Percentiles rank a stretch among this genome's conserved stretches.
Conservation (phyloP, 2,329 filamentous ascomycete species). For the Furcasterigmium sp. region DNA sequence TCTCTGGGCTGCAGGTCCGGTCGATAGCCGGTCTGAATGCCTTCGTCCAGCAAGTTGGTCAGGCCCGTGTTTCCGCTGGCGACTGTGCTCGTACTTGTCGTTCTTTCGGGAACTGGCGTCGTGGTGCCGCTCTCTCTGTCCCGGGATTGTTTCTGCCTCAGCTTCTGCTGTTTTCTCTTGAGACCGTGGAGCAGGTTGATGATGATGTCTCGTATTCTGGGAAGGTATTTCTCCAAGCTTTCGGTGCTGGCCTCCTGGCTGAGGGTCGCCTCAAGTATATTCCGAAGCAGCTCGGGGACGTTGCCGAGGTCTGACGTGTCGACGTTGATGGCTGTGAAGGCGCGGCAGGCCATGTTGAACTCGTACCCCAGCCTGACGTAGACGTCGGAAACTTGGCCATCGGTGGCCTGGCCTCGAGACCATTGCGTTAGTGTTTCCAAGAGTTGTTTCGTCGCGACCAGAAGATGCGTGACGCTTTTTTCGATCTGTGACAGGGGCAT, state of each 20-base stretch:
- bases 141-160: slow-evolving; percentile 59
- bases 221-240: slow-evolving; percentile 89
- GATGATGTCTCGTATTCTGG: slow-evolving; percentile 94
- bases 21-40: slow-evolving; percentile 48
- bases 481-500: slow-evolving; percentile 90
- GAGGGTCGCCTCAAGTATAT: slow-evolving; percentile 89
- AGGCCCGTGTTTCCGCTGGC: slow-evolving; percentile 53
- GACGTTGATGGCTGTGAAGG: slow-evolving; percentile 94
- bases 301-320: slow-evolving; percentile 92
- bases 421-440: slow-evolving; percentile 96
- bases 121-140: slow-evolving; percentile 46
- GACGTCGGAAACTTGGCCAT: slow-evolving; percentile 94
- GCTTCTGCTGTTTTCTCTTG: slow-evolving; percentile 92
- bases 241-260: slow-evolving; percentile 94
- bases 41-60: slow-evolving; percentile 55
- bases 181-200: slow-evolving; percentile 94
- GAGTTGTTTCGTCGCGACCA: slow-evolving; percentile 96
- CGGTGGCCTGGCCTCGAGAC: slow-evolving; percentile 87
- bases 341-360: slow-evolving; percentile 97
- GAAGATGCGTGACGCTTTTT: slow-evolving; percentile 95
- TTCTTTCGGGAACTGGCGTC: slow-evolving; percentile 36
- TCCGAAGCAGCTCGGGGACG: slow-evolving; percentile 83
- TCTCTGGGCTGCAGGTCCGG: slow-evolving; percentile 22
- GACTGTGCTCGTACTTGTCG: slow-evolving; percentile 54
- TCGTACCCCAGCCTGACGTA: slow-evolving; percentile 97